Base-by-base conservation (phyloP, 306 rosid genomes). In the Arachis stenosperma region DNA sequence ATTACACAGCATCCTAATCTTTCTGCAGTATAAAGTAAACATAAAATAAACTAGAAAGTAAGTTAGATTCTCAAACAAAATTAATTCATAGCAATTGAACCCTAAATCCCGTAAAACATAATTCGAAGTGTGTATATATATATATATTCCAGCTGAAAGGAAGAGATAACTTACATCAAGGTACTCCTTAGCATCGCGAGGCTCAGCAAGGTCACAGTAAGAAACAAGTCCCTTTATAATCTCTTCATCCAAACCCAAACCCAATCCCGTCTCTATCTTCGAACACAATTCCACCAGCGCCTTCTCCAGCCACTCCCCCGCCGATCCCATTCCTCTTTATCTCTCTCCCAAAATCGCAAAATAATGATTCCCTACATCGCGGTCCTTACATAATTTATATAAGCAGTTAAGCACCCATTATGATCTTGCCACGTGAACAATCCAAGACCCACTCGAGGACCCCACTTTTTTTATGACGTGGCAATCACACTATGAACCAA, bases 221-320 rank as follows among this genome's bases (percentile, higher is more conserved):
- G 99, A 94, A 56, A 91, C 99, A 14, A 94, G 83, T 15, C 96
- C 96, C 30, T 96, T 85, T 6, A 94, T 91, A 77, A 91, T 91
- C 27, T 94, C 99, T 83, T 70, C 67, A 57, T 91, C 96, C 56
- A 86, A 75, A 37, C 81, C 87, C 61, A 94, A 70, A 22, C 89
- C 92, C 83, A 89, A 74, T 4, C 95, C 97, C 2, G 90, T 82
- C 33, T 94, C 96, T 59, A 88, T 82, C 81, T 77, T 91, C 67
- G 83, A 75, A 57, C 91, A 87, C 7, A 94, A 77, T 75, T 89
- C 91, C 61, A 82, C 82, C 90, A 91, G 56, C 84, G 99, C 96
- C 70, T 85, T 88, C 87, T 94, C 88, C 69, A 89, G 73, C 99
- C 99, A 94, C 86, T 87, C 64, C 58, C 95, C 96, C 56, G 96